phyloP scores from a whole-genome alignment of 2,329 filamentous ascomycete species.

The Scytalidium lignicola region DNA sequence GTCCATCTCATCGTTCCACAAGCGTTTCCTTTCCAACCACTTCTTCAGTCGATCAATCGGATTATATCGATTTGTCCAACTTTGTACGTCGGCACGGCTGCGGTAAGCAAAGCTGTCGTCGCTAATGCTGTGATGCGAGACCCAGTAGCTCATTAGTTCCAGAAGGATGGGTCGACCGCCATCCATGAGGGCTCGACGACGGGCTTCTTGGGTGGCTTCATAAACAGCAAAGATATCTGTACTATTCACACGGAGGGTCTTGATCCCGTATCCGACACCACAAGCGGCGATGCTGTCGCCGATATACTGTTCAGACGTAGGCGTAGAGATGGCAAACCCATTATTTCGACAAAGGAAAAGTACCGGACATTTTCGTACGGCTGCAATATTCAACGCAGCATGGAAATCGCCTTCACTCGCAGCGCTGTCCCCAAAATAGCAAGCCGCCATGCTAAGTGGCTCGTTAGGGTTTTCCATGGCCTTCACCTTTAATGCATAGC shows the following conservation, averaged over 20 bases:
- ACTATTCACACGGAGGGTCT: slow-evolving; percentile 79
- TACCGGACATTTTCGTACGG: slow-evolving; percentile 73
- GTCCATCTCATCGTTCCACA: slow-evolving; percentile 80
- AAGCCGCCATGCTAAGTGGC: slow-evolving; percentile 63
- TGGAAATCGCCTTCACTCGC: slow-evolving; percentile 87
- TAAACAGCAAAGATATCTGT: slow-evolving; percentile 85
- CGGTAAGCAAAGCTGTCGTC: slow-evolving; percentile 94
- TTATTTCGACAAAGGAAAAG: slow-evolving; percentile 88
- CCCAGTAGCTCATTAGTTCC: slow-evolving; percentile 91
- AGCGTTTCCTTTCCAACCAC: slow-evolving; percentile 74
- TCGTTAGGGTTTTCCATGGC: slow-evolving; percentile 61
- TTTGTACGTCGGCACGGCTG: slow-evolving; percentile 81
- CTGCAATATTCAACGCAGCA: slow-evolving; percentile 79
- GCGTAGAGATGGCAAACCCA: slow-evolving; percentile 80
- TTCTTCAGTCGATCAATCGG: slow-evolving; percentile 76
- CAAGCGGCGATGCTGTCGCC: slow-evolving; percentile 82
- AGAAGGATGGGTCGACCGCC: slow-evolving; percentile 61
- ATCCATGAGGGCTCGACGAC: slow-evolving; percentile 64
- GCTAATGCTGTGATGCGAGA: slow-evolving; percentile 88
- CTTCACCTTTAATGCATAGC: slow-evolving; percentile 77
- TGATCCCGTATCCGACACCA: slow-evolving; percentile 80
- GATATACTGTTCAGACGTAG: slow-evolving; percentile 82
- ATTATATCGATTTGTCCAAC: slow-evolving; percentile 84
- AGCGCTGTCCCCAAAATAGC: slow-evolving; percentile 83
- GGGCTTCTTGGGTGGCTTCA: slow-evolving; percentile 69